These are phyloP conservation scores for Brassica juncea DNA, from an alignment of 345 rosid species.

Conservation along the genomic window DNA sequence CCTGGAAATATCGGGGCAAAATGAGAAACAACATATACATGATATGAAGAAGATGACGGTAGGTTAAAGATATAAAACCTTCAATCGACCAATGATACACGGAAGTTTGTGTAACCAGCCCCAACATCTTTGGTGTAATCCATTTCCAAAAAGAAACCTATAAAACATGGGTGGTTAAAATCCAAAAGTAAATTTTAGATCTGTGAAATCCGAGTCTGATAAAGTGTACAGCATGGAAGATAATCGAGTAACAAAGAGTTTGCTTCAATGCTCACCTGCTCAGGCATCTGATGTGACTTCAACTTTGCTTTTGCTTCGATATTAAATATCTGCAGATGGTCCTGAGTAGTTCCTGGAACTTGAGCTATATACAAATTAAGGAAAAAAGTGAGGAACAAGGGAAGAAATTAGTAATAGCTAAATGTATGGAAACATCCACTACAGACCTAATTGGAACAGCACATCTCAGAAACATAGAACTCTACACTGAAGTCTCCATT, in stretches of 20 bases:
- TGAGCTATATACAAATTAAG: constrained; percentile 59
- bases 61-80: constrained; percentile 52
- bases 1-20: constrained; percentile 50
- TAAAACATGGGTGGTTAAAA: constrained; percentile 19
- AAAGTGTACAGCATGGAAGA: constrained; percentile 10
- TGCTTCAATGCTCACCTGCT: constrained; percentile 61
- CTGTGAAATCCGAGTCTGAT: constrained; percentile 9
- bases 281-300: constrained; percentile 98
- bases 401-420: constrained; percentile 9
- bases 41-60: constrained; percentile 15
- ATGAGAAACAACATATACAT: constrained; percentile 26
- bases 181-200: constrained; percentile 8
- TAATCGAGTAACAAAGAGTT: background rate
- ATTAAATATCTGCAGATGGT: constrained; percentile 98
- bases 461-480: constrained; percentile 4
- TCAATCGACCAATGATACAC: constrained; percentile 99
- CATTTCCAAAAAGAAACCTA: constrained; percentile 99
- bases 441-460: background rate
- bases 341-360: constrained; percentile 97
- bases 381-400: constrained; percentile 22
- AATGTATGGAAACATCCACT: constrained; percentile 16
- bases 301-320: constrained; percentile 95
- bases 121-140: constrained; percentile 92
- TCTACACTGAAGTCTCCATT: background rate
- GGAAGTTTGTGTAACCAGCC: constrained; percentile 86